Conservation (phyloP, 345 rosid species). For the Dimocarpus longan region DNA sequence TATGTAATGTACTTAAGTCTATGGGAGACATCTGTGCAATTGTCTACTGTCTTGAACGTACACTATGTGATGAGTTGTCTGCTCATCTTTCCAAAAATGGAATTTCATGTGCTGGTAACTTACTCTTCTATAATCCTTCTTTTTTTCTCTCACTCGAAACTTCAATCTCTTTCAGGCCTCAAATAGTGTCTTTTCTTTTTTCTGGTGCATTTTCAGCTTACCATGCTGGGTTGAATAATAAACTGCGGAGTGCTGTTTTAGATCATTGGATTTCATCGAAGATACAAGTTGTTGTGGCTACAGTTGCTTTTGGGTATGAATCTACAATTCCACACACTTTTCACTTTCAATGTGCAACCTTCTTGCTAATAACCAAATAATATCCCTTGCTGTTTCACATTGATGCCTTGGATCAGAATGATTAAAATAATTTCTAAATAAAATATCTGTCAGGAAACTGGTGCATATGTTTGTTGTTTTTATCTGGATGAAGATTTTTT, state of each 20-base stretch:
- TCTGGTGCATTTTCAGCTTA: slow-evolving; percentile 61
- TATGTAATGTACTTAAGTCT: slow-evolving; percentile 66
- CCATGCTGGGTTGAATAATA: slow-evolving; percentile 89
- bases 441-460: not conserved
- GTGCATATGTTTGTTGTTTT: not conserved
- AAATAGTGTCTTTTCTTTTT: slow-evolving; percentile 2
- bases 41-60: slow-evolving; percentile 93
- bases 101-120: slow-evolving; percentile 84
- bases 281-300: slow-evolving; percentile 94
- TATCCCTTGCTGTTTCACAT: not conserved
- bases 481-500: not conserved
- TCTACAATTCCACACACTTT: slow-evolving; percentile 12
- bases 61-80: slow-evolving; percentile 88
- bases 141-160: not conserved
- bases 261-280: slow-evolving; percentile 93
- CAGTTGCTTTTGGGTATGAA: slow-evolving; percentile 95
- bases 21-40: slow-evolving; percentile 79
- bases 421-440: not conserved
- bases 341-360: not conserved
- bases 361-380: not conserved
- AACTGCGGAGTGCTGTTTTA: slow-evolving; percentile 75
- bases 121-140: not conserved
- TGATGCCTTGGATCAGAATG: not conserved
- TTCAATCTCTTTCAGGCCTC: slow-evolving; percentile 3
- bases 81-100: slow-evolving; percentile 68